Conservation (phyloP, 2,329 filamentous ascomycete species). For the Xylaria polymorpha region DNA sequence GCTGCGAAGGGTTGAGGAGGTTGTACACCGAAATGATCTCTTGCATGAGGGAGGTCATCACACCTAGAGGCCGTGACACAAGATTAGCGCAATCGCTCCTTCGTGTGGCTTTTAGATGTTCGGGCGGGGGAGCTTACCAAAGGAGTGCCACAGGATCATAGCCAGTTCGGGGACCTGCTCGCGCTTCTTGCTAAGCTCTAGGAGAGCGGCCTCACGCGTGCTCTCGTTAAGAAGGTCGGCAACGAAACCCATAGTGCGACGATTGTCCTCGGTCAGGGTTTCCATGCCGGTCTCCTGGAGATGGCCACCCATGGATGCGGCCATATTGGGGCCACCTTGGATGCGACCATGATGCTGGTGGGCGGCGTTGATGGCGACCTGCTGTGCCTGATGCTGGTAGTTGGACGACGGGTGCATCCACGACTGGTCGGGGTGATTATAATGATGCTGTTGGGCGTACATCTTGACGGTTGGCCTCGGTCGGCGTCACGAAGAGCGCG, state of each 20-base stretch:
- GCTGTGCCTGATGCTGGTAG: conserved; percentile 68
- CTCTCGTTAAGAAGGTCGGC: conserved; percentile 89
- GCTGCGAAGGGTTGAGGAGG: conserved; percentile 92
- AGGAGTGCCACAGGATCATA: conserved; percentile 97
- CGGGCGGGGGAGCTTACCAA: conserved; percentile 70
- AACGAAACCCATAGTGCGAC: conserved; percentile 91
- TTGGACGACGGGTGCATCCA: conserved; percentile 76
- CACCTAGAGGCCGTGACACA: conserved; percentile 66
- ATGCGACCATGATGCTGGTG: conserved; percentile 79
- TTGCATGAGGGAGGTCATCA: conserved; percentile 97
- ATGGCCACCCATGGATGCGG: conserved; percentile 59
- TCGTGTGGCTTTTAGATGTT: not conserved
- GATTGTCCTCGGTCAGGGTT: conserved; percentile 86
- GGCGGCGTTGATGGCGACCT: conserved; percentile 64
- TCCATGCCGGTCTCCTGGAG: conserved; percentile 69
- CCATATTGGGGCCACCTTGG: conserved; percentile 69
- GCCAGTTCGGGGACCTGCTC: conserved; percentile 98
- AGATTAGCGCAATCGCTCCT: conserved; percentile 21
- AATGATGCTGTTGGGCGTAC: conserved; percentile 76
- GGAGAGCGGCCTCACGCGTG: conserved; percentile 87
- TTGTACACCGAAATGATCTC: conserved; percentile 99
- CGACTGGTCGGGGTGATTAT: conserved; percentile 69
- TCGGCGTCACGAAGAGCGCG: conserved; percentile 50
- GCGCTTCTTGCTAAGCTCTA: conserved; percentile 98
- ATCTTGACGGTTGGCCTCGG: conserved; percentile 61